Conservation (phyloP, 2,329 filamentous ascomycete genomes). For the Proliferodiscus dingleyae region DNA sequence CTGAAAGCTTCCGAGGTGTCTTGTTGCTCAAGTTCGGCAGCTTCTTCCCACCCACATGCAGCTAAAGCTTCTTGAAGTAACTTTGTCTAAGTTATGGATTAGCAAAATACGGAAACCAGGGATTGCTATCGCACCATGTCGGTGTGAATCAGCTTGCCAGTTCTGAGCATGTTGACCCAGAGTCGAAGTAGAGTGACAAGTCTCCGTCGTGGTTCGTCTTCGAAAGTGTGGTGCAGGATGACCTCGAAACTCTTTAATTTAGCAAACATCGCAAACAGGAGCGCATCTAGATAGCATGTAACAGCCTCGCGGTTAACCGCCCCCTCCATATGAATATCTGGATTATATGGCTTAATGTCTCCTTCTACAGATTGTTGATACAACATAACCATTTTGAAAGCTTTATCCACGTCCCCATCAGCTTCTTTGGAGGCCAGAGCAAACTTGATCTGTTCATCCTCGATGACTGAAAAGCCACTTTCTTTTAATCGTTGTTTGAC, state of each 20-base stretch:
- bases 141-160: slow-evolving; percentile 76
- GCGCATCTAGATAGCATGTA: slow-evolving; percentile 89
- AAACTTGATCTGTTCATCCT: slow-evolving; percentile 59
- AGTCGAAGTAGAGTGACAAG: slow-evolving; percentile 75
- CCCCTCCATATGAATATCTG: slow-evolving; percentile 68
- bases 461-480: slow-evolving; percentile 49
- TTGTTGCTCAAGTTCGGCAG: slow-evolving; percentile 73
- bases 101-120: slow-evolving; percentile 7
- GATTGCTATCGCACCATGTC: slow-evolving; percentile 61
- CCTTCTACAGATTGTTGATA: slow-evolving; percentile 79
- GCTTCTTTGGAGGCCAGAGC: slow-evolving; percentile 58
- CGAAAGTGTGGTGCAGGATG: slow-evolving; percentile 76
- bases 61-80: slow-evolving; percentile 77
- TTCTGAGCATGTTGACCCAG: slow-evolving; percentile 89
- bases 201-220: slow-evolving; percentile 65
- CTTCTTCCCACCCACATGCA: slow-evolving; percentile 85
- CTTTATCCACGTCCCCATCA: slow-evolving; percentile 65
- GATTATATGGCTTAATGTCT: slow-evolving; percentile 69
- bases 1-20: slow-evolving; percentile 94
- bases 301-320: slow-evolving; percentile 81
- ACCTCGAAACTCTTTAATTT: slow-evolving; percentile 86
- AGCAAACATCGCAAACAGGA: slow-evolving; percentile 95
- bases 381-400: slow-evolving; percentile 70
- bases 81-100: slow-evolving; percentile 54
- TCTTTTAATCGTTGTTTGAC: slow-evolving; percentile 47